Evolutionary conservation across 306 rosid genomes (phyloP).

Genomic region (Quercus rubra): DNA sequence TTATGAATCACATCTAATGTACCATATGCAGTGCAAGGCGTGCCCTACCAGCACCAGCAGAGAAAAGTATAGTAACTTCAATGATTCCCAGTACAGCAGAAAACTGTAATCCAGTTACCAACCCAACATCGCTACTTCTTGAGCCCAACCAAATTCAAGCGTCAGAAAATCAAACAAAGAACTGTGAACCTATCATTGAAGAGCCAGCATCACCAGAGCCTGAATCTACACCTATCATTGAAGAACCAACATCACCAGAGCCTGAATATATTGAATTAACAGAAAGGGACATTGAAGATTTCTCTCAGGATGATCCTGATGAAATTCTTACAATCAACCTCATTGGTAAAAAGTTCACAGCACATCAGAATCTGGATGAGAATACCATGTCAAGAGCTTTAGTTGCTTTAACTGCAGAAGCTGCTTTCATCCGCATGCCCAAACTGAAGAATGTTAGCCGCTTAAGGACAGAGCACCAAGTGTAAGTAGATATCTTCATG

Average conservation of each 20-base stretch:
- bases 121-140: not conserved
- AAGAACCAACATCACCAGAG: conserved; percentile 42
- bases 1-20: not conserved
- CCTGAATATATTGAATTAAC: not conserved
- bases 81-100: not conserved
- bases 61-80: not conserved
- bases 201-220: conserved; percentile 38
- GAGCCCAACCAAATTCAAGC: not conserved
- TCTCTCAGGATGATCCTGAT: not conserved
- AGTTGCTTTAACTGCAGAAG: conserved; percentile 20
- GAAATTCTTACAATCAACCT: conserved; percentile 22
- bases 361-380: not conserved
- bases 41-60: conserved; percentile 33
- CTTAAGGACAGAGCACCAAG: conserved; percentile 52
- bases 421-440: conserved; percentile 15
- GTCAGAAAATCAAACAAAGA: not conserved
- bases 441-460: conserved; percentile 50
- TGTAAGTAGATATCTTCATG: conserved; percentile 46
- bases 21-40: conserved; percentile 31
- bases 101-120: not conserved
- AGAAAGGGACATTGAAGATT: conserved; percentile 35
- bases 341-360: not conserved
- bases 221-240: conserved; percentile 42
- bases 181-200: conserved; percentile 55
- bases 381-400: conserved; percentile 28